Percentiles rank a stretch among this genome's conserved stretches.
Conservation (phyloP, 768 basidiomycete species). For the Amanita thiersii region DNA sequence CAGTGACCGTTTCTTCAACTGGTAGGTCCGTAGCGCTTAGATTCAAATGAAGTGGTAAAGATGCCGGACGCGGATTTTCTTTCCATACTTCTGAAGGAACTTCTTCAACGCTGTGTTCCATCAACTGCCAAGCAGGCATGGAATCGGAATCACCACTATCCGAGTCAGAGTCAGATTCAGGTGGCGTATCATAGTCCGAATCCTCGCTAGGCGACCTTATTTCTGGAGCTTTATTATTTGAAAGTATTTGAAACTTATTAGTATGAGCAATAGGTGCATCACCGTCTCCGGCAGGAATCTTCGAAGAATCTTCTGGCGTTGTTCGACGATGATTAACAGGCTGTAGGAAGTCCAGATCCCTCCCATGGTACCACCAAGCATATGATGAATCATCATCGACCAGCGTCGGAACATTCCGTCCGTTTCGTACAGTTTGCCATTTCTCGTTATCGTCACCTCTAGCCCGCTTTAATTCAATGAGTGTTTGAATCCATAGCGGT, state of each 20-base stretch:
- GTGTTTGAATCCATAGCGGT: slow-evolving; percentile 37
- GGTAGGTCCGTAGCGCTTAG: too few species aligned
- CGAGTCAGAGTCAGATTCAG: background rate
- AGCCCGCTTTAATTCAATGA: slow-evolving; percentile 9
- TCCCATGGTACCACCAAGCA: slow-evolving; percentile 40
- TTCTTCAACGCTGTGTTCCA: background rate
- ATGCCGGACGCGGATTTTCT: background rate
- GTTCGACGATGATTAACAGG: slow-evolving; percentile 5
- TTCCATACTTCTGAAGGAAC: background rate
- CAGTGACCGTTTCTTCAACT: too few species aligned
- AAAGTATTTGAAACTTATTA: background rate
- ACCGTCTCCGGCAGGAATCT: too few species aligned
- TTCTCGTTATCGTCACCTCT: slow-evolving; percentile 11
- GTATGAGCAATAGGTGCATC: background rate
- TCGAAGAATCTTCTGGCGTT: background rate
- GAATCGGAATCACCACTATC: background rate
- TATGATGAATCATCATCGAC: slow-evolving; percentile 27
- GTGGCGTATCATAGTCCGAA: background rate
- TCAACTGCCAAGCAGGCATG: slow-evolving; percentile 9
- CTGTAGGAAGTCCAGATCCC: slow-evolving; percentile 41
- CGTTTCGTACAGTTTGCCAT: slow-evolving; percentile 29
- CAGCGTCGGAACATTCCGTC: slow-evolving; percentile 11
- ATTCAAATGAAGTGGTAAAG: too few species aligned
- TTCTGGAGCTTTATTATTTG: background rate
- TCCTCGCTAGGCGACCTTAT: too few species aligned